These are phyloP conservation scores for Teratosphaeria pseudoeucalypti DNA, from an alignment of 2,329 filamentous ascomycete species.

Conservation along the genomic window DNA sequence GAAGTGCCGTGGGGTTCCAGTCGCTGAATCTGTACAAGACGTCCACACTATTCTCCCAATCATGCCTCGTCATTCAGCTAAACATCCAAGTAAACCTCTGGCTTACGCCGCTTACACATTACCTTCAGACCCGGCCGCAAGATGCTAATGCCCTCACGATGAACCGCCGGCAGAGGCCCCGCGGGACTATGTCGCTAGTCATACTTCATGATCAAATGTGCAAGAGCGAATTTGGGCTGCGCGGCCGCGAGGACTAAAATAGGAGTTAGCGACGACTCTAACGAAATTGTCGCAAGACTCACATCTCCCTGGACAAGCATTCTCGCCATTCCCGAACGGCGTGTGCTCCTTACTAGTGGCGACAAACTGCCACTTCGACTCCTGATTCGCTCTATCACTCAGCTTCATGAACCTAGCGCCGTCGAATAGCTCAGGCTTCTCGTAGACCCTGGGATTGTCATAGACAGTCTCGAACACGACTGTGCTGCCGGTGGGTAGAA, in stretches of 20 bases:
- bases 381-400: not conserved
- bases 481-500: not conserved
- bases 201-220: conserved; percentile 24
- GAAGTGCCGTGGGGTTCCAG: no score
- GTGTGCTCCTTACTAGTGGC: conserved; percentile 12
- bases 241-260: conserved; percentile 20
- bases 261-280: not conserved
- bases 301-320: conserved; percentile 26
- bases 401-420: not conserved
- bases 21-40: no score
- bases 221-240: conserved; percentile 26
- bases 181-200: conserved; percentile 10
- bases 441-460: not conserved
- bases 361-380: not conserved
- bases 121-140: not conserved
- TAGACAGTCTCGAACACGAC: not conserved
- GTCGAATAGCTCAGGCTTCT: not conserved
- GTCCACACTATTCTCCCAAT: not conserved
- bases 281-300: not conserved
- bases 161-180: not conserved
- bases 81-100: not conserved
- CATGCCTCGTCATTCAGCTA: not conserved
- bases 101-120: not conserved
- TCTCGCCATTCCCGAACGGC: conserved; percentile 22
- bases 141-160: not conserved